Evolutionary conservation across 305 asterid genomes (phyloP), one percentile per base, ranked within the genome.

Genomic region (Galium porrigens): DNA sequence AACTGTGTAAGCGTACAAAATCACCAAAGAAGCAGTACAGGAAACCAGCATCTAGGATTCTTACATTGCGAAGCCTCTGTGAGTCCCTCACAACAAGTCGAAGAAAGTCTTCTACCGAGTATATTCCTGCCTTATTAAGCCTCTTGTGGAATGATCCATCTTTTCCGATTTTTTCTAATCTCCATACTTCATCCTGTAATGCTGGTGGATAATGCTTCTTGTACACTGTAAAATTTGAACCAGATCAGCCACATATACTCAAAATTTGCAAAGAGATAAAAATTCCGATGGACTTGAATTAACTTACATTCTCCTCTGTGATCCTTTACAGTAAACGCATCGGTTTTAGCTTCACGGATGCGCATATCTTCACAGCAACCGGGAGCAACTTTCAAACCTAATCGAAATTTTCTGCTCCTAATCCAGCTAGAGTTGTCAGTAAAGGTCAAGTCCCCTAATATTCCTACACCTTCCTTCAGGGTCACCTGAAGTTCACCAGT

Each of bases 381-480:
- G 1, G 94, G 77, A 42, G 87, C 78, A 76, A 83, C 88, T 69
- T 80, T 89, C 73, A 89, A 78, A 58, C 99, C 99, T 64, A 92
- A 77, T 72, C 97, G 81, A 72, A 92, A 92, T 73, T 89, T 89
- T 70, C 97, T 78, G 83, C 96, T 89, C 76, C 99, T 81, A 64
- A 86, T 87, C 99, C 99, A 94, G 72, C 99, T 94, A 63, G 99
- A 92, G 71, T 92, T 92, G 73, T 92, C 99, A 0, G 99, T 89
- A 73, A 92, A 92, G 1, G 91, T 82, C 80, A 89, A 76, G 74
- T 92, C 97, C 56, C 96, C 95, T 46, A 92, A 76, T 42, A 90
- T 85, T 65, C 97, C 99, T n/a, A 89, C 95, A 18, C 99, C 97
- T 68, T 87, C 94, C 78, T 87, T 90, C 74, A 92, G 77, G 25